Evolutionary conservation across 2,329 filamentous ascomycete species (phyloP).

Genomic region (Elsinoe australis): DNA sequence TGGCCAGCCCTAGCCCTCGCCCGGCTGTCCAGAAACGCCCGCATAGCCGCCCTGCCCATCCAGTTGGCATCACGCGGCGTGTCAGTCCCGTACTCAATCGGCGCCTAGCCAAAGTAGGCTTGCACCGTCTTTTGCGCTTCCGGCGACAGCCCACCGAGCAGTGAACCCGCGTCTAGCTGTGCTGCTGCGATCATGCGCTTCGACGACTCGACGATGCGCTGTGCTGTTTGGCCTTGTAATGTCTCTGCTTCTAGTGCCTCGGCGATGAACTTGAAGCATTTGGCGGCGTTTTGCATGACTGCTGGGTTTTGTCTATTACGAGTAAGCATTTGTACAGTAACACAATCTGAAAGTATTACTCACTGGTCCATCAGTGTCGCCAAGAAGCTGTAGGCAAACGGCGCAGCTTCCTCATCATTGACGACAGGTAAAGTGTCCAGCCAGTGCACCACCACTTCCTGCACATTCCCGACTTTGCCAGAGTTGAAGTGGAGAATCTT

Average conservation of each 20-base stretch:
- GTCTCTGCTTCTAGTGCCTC: constrained; percentile 88
- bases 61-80: neutral
- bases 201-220: constrained; percentile 65
- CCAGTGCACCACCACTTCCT: constrained; percentile 77
- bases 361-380: constrained; percentile 90
- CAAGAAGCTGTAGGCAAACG: constrained; percentile 89
- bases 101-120: constrained; percentile 31
- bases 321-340: constrained; percentile 26
- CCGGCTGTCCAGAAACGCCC: constrained; percentile 1
- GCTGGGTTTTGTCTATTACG: constrained; percentile 68
- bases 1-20: neutral
- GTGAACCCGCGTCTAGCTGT: constrained; percentile 64
- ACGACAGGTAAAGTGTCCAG: constrained; percentile 81
- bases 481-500: constrained; percentile 93
- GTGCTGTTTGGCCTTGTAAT: constrained; percentile 74
- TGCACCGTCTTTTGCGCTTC: constrained; percentile 63
- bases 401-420: constrained; percentile 95
- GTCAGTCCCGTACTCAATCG: neutral
- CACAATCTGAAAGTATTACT: constrained; percentile 38
- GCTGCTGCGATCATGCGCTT: constrained; percentile 70
- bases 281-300: constrained; percentile 67
- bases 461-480: constrained; percentile 64
- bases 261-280: constrained; percentile 76
- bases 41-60: constrained; percentile 1
- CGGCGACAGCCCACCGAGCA: constrained; percentile 66